Evolutionary conservation across 768 basidiomycete species (phyloP), one percentile per base, ranked within the genome.

Genomic region (Leccinellum rugosiceps): DNA sequence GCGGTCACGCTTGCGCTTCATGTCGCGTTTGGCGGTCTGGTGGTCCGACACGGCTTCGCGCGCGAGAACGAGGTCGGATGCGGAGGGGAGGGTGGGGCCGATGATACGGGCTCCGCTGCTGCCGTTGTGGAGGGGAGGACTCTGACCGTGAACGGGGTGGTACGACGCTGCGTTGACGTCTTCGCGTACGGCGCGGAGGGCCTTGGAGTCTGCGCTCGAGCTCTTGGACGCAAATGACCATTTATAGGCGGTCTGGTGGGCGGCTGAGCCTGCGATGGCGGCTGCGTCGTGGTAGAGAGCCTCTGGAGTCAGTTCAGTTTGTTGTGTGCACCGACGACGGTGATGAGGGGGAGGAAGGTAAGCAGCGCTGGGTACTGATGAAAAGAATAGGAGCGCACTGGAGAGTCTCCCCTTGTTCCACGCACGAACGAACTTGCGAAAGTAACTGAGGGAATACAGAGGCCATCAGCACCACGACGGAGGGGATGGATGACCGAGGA

Each of bases 361-460:
- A 32, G 28, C 9, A 25, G 11, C 4, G 30, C 11, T n/a, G n/a
- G 15, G 15, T 0, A 10, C 9, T 9, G 0, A 38, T 10, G 17
- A 19, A 15, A 23, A 8, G 4, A 38, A 38, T 3, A 7, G 17
- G 4, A 26, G 55, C 72, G 56, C 19, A 91, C 90, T 80, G 28
- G 84, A 72, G 9, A 94, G 77, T 68, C 80, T 85, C 6, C 90
- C 90, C 69, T 80, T 80, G 72, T 94, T 94, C 92, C 92, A 94
- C 25, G 84, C 84, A 82, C 91, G 90, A 41, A 94, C 86, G 66
- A 98, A 97, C 74, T 94, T 96, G 65, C 88, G 86, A 69, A 98
- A 98, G 69, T 95, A 94, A 66, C 90, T 92, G 51, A n/a, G n/a
- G n/a, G n/a, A n/a, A n/a, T n/a, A n/a, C n/a, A 28, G 2, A n/a